phyloP scores from a whole-genome alignment of 306 rosid species.

The Sicyos baderoa region DNA sequence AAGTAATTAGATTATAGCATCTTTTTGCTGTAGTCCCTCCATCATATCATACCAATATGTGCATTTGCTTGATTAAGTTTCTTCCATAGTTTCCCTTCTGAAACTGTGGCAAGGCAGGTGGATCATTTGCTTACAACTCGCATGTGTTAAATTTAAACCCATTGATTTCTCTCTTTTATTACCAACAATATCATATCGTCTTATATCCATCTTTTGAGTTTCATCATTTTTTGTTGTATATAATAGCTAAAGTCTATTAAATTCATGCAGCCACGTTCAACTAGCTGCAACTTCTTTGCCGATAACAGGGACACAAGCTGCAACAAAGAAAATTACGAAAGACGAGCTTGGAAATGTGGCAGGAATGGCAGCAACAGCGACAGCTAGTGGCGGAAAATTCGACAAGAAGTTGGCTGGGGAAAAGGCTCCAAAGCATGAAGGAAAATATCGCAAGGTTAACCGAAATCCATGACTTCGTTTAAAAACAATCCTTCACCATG shows the following conservation, averaged over 20 bases:
- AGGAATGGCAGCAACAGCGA: conserved; percentile 78
- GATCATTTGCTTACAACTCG: not conserved
- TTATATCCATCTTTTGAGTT: not conserved
- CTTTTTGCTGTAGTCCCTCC: no score
- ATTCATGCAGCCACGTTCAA: conserved; percentile 60
- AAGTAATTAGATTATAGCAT: not conserved
- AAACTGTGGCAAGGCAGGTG: not conserved
- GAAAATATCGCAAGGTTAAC: conserved; percentile 77
- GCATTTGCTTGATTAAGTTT: not conserved
- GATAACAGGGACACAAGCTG: conserved; percentile 73
- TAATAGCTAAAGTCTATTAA: not conserved
- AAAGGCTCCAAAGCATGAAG: conserved; percentile 62
- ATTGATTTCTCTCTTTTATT: not conserved
- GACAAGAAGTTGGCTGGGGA: conserved; percentile 83
- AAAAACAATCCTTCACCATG: not conserved
- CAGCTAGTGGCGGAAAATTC: conserved; percentile 95
- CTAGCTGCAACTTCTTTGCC: conserved; percentile 90
- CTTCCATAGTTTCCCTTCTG: not conserved
- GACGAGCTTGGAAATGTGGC: conserved; percentile 73
- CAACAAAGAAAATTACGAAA: conserved; percentile 59
- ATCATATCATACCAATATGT: not conserved
- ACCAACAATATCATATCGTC: not conserved
- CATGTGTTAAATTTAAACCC: not conserved
- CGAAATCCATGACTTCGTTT: not conserved
- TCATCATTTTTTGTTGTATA: not conserved